Evolutionary conservation across 306 rosid species (phyloP).

Genomic region (Oemleria cerasiformis): DNA sequence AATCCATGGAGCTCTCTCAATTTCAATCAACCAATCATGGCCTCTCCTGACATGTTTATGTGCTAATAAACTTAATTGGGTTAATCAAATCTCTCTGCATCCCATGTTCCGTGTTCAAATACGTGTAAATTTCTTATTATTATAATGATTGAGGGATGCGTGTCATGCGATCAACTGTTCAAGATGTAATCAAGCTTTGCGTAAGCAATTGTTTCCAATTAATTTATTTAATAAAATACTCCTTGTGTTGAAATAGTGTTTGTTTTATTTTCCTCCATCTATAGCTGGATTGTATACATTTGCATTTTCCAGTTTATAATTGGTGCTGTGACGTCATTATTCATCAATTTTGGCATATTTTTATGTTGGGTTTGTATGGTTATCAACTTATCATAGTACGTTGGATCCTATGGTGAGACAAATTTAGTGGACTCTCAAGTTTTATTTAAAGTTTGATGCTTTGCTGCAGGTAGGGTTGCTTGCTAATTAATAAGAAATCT

Average conservation of each 20-base stretch:
- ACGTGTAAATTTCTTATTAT: background rate
- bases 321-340: background rate
- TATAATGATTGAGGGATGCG: background rate
- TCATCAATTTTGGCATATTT: background rate
- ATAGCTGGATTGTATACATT: background rate
- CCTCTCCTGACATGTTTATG: constrained; percentile 33
- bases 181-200: background rate
- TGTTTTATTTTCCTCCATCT: background rate
- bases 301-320: background rate
- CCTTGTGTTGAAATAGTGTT: background rate
- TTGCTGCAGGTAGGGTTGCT: background rate
- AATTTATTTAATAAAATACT: background rate
- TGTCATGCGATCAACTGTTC: background rate
- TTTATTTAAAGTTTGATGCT: constrained; percentile 4
- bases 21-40: constrained; percentile 36
- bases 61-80: constrained; percentile 17
- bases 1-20: constrained; percentile 23
- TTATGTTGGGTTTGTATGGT: constrained; percentile 8
- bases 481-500: background rate
- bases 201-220: background rate
- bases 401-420: constrained; percentile 1
- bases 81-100: background rate
- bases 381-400: background rate
- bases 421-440: constrained; percentile 8
- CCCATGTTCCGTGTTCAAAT: background rate